phyloP scores from a whole-genome alignment of 768 basidiomycete species.

The Neoboletus magnificus region DNA sequence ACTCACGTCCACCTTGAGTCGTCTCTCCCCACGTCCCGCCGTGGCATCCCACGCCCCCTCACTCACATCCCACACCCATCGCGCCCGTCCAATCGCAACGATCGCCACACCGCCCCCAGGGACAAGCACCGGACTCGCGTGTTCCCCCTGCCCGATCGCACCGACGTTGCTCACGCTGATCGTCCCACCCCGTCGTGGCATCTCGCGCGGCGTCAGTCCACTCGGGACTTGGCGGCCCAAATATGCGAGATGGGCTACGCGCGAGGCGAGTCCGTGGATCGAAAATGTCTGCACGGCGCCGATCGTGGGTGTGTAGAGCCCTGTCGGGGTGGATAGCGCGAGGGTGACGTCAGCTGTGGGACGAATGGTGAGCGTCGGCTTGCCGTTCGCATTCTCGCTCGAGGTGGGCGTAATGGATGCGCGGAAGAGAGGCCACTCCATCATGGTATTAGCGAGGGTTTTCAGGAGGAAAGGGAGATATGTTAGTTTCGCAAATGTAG shows the following conservation, averaged over 20 bases:
- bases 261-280: slow-evolving; percentile 59
- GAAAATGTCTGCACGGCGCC: slow-evolving; percentile 49
- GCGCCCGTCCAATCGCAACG: slow-evolving; percentile 74
- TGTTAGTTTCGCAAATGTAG: slow-evolving; percentile 64
- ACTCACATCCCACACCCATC: slow-evolving; percentile 73
- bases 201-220: slow-evolving; percentile 61
- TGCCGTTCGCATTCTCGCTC: slow-evolving; percentile 27
- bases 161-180: slow-evolving; percentile 82
- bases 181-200: slow-evolving; percentile 75
- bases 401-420: slow-evolving; percentile 58
- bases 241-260: slow-evolving; percentile 56
- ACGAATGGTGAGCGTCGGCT: slow-evolving; percentile 70
- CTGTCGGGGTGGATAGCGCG: slow-evolving; percentile 77
- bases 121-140: slow-evolving; percentile 71
- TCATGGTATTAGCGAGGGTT: slow-evolving; percentile 74
- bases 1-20: slow-evolving; percentile 62
- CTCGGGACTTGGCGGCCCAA: slow-evolving; percentile 67
- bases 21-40: slow-evolving; percentile 40
- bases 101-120: slow-evolving; percentile 85
- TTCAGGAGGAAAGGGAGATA: slow-evolving; percentile 85
- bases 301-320: slow-evolving; percentile 79
- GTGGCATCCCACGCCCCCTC: slow-evolving; percentile 32
- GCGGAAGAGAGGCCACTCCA: slow-evolving; percentile 81
- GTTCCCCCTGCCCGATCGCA: slow-evolving; percentile 68
- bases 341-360: slow-evolving; percentile 71